Evolutionary conservation across 768 basidiomycete species (phyloP), one percentile per base, ranked within the genome.

Genomic region (Mycena leptocephala): DNA sequence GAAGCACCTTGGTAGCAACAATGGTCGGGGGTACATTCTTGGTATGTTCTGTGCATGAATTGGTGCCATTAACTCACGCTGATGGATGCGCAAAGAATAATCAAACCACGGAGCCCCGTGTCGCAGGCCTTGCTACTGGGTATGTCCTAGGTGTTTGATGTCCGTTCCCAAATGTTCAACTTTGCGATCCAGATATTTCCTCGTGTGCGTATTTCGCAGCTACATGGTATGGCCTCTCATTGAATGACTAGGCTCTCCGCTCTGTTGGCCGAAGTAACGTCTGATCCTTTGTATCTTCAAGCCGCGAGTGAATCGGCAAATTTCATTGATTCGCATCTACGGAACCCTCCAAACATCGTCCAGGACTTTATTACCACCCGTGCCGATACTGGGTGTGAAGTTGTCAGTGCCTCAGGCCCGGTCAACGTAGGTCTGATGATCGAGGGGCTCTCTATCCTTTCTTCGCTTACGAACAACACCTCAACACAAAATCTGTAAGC

Each of bases 261-360:
- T 1, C 41, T 70, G 1, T 48, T 75, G 59, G 67, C 74, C 2
- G 74, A 70, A 26, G 22, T 48, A 30, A 75, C 74, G 2, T 28
- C 32, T 13, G 59, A 70, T n/a, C 28, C 59, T 1, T 20, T 64
- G 7, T 75, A 75, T 64, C 74, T 75, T 26, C 41, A 75, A 32
- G 74, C 74, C 20, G 74, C 74, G 2, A 55, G 20, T 6, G 11
- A 69, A 26, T 75, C 74, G 1, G 59, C 67, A 7, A 51, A 75
- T 28, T 75, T 75, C 30, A 62, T 75, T 26, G 61, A 20, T 37
- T 20, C 58, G 3, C 74, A 75, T 20, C 43, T 75, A 18, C 64
- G 32, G 26, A 39, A 41, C 48, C 14, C n/a, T 30, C 26, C 35
- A 5, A 56, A 56, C 74, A 61, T 70, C 22, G 67, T 75, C 2